Evolutionary conservation across 2,329 filamentous ascomycete genomes (phyloP).

Genomic region (Monosporascus sp.): DNA sequence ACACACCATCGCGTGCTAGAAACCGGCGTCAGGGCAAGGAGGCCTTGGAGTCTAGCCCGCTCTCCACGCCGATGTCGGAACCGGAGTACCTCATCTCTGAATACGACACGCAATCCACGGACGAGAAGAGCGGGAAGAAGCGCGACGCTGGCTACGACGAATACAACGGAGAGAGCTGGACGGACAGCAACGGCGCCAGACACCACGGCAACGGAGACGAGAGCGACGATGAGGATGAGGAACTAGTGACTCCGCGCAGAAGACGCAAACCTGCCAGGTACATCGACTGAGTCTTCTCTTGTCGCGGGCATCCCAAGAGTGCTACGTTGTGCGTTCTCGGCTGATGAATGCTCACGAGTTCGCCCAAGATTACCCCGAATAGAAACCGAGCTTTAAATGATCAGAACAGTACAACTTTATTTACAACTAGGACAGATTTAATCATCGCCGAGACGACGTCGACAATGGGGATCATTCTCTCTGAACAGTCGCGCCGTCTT

Average conservation of each 20-base stretch:
- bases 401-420: too few relatives aligned
- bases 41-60: conserved; percentile 21
- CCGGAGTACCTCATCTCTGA: conserved; percentile 13
- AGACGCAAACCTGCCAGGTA: conserved; percentile 22
- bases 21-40: conserved; percentile 14
- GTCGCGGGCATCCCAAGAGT: not conserved
- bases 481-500: too few relatives aligned
- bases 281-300: conserved; percentile 16
- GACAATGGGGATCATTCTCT: too few relatives aligned
- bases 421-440: too few relatives aligned
- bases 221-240: conserved; percentile 17
- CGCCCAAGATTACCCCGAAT: too few relatives aligned
- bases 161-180: conserved; percentile 23
- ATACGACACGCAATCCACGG: conserved; percentile 12
- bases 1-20: conserved; percentile 15
- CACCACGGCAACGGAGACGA: conserved; percentile 14
- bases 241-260: conserved; percentile 3
- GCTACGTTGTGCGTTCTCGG: not conserved
- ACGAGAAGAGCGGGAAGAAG: conserved; percentile 10
- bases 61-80: conserved; percentile 20
- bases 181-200: conserved; percentile 17
- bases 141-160: conserved; percentile 20
- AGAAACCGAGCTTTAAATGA: too few relatives aligned
- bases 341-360: not conserved
- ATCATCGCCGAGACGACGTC: too few relatives aligned